Conservation (phyloP, 2,329 filamentous ascomycete species). For the Tolypocladium tundrense region DNA sequence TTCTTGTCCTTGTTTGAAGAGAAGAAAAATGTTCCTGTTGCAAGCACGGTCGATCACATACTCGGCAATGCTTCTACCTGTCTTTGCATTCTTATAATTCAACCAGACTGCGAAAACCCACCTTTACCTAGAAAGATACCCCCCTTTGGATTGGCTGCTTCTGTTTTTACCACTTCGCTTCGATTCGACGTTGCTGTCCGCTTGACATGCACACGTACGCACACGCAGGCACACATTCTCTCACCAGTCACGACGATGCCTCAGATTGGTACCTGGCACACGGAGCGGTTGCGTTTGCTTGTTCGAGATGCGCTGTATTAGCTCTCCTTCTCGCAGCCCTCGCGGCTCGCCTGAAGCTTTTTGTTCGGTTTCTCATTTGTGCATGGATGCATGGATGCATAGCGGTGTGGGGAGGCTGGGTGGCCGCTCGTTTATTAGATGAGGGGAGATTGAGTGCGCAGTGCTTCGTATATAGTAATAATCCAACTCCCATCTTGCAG, state of each 20-base stretch:
- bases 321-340: neutral
- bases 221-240: neutral
- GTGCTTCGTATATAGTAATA: constrained; percentile 11
- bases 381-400: constrained; percentile 5
- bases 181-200: neutral
- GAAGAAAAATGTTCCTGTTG: neutral
- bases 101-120: constrained; percentile 18
- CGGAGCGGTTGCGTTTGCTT: neutral
- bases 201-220: neutral
- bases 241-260: neutral
- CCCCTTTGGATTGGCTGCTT: constrained; percentile 21
- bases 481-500: constrained; percentile 3
- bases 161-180: constrained; percentile 6
- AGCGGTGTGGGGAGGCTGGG: constrained; percentile 5
- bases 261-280: constrained; percentile 1
- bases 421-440: neutral
- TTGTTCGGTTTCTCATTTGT: constrained; percentile 3
- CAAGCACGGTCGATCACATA: neutral
- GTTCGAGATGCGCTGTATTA: neutral
- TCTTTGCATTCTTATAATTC: neutral
- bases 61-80: too few species aligned
- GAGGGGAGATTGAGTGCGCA: neutral
- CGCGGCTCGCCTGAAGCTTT: neutral
- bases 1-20: neutral
- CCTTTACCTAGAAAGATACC: constrained; percentile 28